Conservation (phyloP, 257 asterid species). For the Solanum rostratum region DNA sequence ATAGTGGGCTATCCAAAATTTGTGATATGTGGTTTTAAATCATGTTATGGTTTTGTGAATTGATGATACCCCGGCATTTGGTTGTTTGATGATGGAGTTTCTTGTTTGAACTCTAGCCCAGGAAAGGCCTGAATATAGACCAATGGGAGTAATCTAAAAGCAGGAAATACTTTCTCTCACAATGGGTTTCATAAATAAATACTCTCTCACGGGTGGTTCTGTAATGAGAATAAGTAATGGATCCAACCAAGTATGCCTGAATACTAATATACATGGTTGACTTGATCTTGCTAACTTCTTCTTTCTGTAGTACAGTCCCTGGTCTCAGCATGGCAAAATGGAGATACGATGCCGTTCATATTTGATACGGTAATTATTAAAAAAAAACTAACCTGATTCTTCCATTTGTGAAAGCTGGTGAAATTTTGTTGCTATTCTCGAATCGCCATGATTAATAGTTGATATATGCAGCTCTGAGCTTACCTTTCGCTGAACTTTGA, state of each 20-base stretch:
- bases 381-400: not conserved
- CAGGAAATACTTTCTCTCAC: not conserved
- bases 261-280: not conserved
- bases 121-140: not conserved
- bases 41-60: not conserved
- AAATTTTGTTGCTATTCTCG: not conserved
- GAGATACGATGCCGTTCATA: slow-evolving; percentile 87
- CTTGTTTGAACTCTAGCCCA: not conserved
- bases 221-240: not conserved
- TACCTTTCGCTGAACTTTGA: not conserved
- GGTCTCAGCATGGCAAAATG: slow-evolving; percentile 74
- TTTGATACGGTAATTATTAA: slow-evolving; percentile 56
- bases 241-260: not conserved
- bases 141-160: not conserved
- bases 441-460: not conserved
- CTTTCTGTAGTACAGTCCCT: slow-evolving; percentile 50
- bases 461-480: not conserved
- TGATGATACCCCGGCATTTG: not conserved
- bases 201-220: not conserved
- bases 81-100: not conserved
- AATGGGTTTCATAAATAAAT: not conserved
- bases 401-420: not conserved
- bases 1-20: not conserved
- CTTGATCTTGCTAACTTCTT: not conserved
- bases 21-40: not conserved